These are phyloP conservation scores for Syncephalastrum contaminatum DNA, from an alignment of 371 early-diverging fungal species.

Conservation along the genomic window DNA sequence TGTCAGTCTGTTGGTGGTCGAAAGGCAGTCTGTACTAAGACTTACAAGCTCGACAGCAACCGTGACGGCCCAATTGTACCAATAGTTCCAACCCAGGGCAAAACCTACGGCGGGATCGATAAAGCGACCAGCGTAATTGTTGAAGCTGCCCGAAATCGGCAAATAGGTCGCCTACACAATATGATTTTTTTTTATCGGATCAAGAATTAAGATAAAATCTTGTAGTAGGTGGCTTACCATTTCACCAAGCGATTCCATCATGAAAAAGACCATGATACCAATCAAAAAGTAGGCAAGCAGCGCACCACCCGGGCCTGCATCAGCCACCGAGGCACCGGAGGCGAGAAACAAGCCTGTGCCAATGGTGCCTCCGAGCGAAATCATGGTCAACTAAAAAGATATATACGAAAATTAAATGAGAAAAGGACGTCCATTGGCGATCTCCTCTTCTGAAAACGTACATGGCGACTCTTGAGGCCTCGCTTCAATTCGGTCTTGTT, in stretches of 20 bases:
- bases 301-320: conserved; percentile 84
- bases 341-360: conserved; percentile 88
- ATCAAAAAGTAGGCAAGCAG: conserved; percentile 72
- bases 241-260: conserved; percentile 83
- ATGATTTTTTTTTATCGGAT: not conserved
- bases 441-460: conserved; percentile 9
- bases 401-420: too few species aligned
- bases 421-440: too few species aligned
- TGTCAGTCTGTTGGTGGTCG: not conserved
- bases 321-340: conserved; percentile 73
- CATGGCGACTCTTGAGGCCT: conserved; percentile 62
- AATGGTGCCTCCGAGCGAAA: conserved; percentile 77
- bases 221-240: conserved; percentile 52
- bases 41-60: conserved; percentile 69
- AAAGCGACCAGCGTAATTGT: conserved; percentile 79
- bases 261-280: conserved; percentile 81
- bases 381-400: conserved; percentile 63
- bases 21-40: not conserved
- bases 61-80: conserved; percentile 80
- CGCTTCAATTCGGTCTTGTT: conserved; percentile 42
- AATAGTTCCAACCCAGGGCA: conserved; percentile 83
- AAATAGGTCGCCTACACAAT: conserved; percentile 57
- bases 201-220: not conserved
- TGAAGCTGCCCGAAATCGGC: conserved; percentile 86
- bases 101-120: conserved; percentile 86